These are phyloP conservation scores for Punica granatum DNA, from an alignment of 345 rosid genomes.

Conservation along the genomic window DNA sequence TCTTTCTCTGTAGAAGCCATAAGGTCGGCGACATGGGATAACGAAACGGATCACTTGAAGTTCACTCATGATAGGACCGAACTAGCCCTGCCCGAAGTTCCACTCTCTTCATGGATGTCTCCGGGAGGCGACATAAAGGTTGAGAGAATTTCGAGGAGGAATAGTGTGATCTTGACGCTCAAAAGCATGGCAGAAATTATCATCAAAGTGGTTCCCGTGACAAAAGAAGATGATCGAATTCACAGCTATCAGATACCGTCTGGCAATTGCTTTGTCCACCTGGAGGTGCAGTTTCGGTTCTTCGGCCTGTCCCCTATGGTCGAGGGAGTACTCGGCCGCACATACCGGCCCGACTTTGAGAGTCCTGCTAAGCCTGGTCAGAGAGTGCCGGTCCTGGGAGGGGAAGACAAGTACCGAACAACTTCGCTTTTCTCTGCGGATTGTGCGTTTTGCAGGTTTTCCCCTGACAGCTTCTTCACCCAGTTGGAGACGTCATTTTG, in stretches of 20 bases:
- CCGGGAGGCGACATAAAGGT: constrained; percentile 4
- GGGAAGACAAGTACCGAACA: constrained; percentile 12
- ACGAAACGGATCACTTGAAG: constrained; percentile 7
- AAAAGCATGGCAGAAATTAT: constrained; percentile 3
- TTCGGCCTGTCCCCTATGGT: constrained; percentile 4
- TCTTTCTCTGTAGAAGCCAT: constrained; percentile 10
- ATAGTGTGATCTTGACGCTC: constrained; percentile 3
- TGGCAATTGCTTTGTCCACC: constrained; percentile 9
- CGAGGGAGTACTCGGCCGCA: constrained; percentile 8
- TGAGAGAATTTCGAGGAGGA: background rate
- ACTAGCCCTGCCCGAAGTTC: background rate
- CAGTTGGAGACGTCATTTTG: background rate
- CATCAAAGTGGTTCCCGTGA: constrained; percentile 6
- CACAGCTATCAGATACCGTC: constrained; percentile 6
- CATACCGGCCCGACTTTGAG: constrained; percentile 8
- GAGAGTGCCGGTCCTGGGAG: constrained; percentile 9
- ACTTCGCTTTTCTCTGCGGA: constrained; percentile 9
- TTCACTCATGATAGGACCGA: constrained; percentile 1
- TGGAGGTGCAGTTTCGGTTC: constrained; percentile 14
- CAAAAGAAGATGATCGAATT: constrained; percentile 8
- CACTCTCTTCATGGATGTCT: constrained; percentile 4
- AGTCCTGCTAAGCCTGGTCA: constrained; percentile 9
- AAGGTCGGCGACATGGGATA: constrained; percentile 8
- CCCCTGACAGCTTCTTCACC: background rate
- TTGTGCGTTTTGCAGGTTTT: constrained; percentile 4